These are phyloP conservation scores for Rhinocladiella mackenziei DNA, from an alignment of 2,329 filamentous ascomycete species.

Conservation along the genomic window DNA sequence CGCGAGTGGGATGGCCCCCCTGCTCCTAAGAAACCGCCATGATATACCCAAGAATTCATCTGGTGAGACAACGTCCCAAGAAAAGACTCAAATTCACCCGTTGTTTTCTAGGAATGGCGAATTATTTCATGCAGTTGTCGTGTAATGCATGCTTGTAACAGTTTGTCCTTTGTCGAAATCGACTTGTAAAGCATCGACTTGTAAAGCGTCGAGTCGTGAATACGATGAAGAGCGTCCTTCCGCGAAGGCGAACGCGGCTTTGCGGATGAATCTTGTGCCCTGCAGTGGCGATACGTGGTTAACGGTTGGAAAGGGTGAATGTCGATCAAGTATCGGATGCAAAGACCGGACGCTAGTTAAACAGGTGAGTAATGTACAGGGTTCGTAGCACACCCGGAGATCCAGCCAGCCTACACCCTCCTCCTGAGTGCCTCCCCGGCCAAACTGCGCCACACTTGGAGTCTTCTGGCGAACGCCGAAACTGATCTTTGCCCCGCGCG, in stretches of 20 bases:
- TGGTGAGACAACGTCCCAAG: constrained; percentile 3
- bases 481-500: constrained; percentile 12
- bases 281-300: no score
- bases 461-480: background rate
- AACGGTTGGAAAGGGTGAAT: no score
- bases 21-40: constrained; percentile 25
- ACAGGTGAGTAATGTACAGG: no score
- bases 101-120: background rate
- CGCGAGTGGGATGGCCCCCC: constrained; percentile 18
- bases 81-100: background rate
- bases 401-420: background rate
- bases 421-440: background rate
- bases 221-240: no score
- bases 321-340: no score
- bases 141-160: constrained; percentile 19
- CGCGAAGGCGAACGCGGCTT: no score
- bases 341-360: no score
- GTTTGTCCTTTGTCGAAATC: background rate
- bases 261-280: no score
- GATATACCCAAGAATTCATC: constrained; percentile 23
- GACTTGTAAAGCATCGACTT: background rate
- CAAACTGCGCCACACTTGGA: constrained; percentile 1
- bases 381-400: constrained; percentile 3
- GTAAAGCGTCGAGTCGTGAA: no score
- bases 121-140: constrained; percentile 19